Evolutionary conservation across 352 stramenopile genomes (phyloP).

Genomic region (Halophytophthora batemanensis): DNA sequence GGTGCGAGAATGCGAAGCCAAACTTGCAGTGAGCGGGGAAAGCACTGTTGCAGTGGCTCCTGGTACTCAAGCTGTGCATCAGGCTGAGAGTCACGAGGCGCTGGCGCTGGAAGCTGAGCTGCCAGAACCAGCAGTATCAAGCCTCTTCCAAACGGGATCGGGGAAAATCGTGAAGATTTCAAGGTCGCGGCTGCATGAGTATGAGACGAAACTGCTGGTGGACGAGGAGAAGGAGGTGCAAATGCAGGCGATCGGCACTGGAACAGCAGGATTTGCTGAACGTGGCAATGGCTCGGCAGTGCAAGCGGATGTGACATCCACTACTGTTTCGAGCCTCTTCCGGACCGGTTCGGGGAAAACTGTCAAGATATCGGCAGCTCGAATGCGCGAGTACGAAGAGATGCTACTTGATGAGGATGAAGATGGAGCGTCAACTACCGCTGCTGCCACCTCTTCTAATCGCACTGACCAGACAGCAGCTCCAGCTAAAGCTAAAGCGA

Average conservation of each 20-base stretch:
- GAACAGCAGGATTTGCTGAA: slow-evolving; percentile 11
- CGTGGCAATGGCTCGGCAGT: not conserved
- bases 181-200: slow-evolving; percentile 24
- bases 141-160: slow-evolving; percentile 21
- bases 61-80: too few species aligned
- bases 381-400: slow-evolving; percentile 24
- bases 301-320: not conserved
- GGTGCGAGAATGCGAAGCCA: slow-evolving; percentile 15
- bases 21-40: too few species aligned
- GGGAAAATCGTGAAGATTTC: slow-evolving; percentile 26
- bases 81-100: too few species aligned
- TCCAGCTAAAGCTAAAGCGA: not conserved
- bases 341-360: slow-evolving; percentile 23
- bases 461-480: slow-evolving; percentile 9
- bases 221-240: too few species aligned
- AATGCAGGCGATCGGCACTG: not conserved
- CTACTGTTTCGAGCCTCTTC: slow-evolving; percentile 16
- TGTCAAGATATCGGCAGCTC: slow-evolving; percentile 27
- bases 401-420: slow-evolving; percentile 15
- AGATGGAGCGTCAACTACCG: not conserved
- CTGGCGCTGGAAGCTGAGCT: too few species aligned
- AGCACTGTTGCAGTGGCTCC: too few species aligned
- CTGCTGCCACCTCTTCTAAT: slow-evolving; percentile 1
- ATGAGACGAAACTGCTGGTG: slow-evolving; percentile 14
- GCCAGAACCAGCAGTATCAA: too few species aligned